Conservation (phyloP, 169 alveolate species). For the Eimeria acervulina region DNA sequence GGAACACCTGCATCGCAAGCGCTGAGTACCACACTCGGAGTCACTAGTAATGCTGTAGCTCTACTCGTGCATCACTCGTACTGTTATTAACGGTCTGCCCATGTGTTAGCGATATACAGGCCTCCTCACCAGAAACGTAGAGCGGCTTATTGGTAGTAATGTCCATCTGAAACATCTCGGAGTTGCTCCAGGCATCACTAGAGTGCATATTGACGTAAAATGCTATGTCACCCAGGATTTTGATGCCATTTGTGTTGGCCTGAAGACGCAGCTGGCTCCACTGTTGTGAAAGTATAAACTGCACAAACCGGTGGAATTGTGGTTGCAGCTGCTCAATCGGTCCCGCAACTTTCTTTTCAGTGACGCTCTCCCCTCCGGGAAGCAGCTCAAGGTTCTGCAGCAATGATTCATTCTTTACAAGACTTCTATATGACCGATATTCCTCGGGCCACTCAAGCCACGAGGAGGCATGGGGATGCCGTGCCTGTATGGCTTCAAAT, state of each 20-base stretch:
- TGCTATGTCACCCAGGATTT: constrained; percentile 80
- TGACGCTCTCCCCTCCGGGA: neutral
- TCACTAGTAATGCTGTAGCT: neutral
- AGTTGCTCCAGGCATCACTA: constrained; percentile 81
- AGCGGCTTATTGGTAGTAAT: constrained; percentile 76
- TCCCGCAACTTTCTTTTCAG: neutral
- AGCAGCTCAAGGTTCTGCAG: constrained; percentile 39
- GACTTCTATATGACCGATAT: constrained; percentile 51
- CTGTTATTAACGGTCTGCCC: neutral
- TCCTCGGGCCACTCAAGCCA: constrained; percentile 83
- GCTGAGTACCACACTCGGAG: neutral
- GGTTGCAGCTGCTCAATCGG: constrained; percentile 72
- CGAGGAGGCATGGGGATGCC: constrained; percentile 76
- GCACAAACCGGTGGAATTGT: constrained; percentile 76
- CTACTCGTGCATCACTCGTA: neutral
- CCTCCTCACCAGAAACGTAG: constrained; percentile 80
- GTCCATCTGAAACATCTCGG: constrained; percentile 83
- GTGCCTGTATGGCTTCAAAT: constrained; percentile 82
- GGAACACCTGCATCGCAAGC: constrained; percentile 80
- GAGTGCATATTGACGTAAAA: constrained; percentile 78
- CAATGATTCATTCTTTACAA: constrained; percentile 54
- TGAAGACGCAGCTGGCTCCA: constrained; percentile 77
- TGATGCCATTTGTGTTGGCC: constrained; percentile 71
- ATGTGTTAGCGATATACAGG: neutral
- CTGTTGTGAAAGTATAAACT: constrained; percentile 67